Conservation (phyloP, 441 rosid genomes). For the Breynia disticha region DNA sequence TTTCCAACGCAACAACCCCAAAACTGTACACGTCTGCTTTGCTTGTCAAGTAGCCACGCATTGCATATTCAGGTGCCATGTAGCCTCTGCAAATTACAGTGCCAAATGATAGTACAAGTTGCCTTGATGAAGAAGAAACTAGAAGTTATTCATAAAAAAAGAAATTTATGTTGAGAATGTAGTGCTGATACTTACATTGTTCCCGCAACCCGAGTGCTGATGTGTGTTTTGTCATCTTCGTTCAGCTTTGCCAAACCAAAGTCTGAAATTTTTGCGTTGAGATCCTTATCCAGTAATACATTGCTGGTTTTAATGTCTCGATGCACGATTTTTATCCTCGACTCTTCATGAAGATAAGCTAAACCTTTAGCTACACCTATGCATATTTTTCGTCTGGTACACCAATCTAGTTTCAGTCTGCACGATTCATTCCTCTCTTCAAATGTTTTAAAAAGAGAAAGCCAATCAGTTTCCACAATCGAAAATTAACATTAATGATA, state of each 20-base stretch:
- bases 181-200: conserved; percentile 51
- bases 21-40: conserved; percentile 42
- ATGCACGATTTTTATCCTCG: conserved; percentile 73
- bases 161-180: no score
- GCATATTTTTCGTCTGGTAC: conserved; percentile 58
- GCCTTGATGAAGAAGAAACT: neutral
- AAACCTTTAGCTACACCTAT: conserved; percentile 75
- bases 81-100: conserved; percentile 33
- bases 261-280: conserved; percentile 75
- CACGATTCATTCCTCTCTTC: conserved; percentile 39
- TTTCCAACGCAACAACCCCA: conserved; percentile 36
- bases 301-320: conserved; percentile 85
- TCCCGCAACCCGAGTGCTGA: conserved; percentile 76
- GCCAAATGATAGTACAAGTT: neutral
- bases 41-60: conserved; percentile 40
- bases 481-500: neutral
- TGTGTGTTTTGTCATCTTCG: conserved; percentile 64
- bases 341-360: conserved; percentile 79
- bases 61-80: conserved; percentile 72
- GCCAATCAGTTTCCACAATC: neutral
- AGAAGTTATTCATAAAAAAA: no score
- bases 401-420: conserved; percentile 57
- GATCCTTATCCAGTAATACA: conserved; percentile 61
- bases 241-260: conserved; percentile 75
- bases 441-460: conserved; percentile 2